These are phyloP conservation scores for Coffea eugenioides DNA, from an alignment of 257 asterid species.

Conservation along the genomic window DNA sequence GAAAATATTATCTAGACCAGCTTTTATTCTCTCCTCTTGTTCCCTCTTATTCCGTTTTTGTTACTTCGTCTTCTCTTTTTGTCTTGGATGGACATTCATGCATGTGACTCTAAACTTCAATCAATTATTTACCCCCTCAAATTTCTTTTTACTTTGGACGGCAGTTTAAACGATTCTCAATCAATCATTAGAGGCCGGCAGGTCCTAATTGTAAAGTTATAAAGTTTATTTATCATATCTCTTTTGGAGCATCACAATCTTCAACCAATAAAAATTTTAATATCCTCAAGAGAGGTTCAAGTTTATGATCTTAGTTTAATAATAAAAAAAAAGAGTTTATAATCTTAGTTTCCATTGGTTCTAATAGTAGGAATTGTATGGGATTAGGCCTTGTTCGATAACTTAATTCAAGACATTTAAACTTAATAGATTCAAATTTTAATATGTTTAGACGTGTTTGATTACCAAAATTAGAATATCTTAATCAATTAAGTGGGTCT, in stretches of 20 bases:
- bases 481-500: no score
- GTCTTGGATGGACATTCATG: neutral
- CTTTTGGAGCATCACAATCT: neutral
- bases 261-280: neutral
- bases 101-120: neutral
- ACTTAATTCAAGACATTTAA: no score
- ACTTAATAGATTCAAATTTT: no score
- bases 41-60: neutral
- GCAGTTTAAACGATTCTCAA: slow-evolving; percentile 3
- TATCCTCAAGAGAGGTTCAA: neutral
- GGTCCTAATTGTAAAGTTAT: no score
- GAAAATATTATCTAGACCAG: neutral
- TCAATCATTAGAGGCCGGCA: neutral
- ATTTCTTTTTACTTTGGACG: neutral
- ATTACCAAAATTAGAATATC: no score
- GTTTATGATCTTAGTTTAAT: no score
- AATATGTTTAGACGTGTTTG: no score
- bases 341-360: no score
- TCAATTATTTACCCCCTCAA: neutral
- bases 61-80: neutral
- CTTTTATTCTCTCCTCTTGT: neutral
- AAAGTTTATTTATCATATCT: neutral
- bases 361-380: no score
- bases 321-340: no score
- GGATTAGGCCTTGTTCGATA: no score